These are phyloP conservation scores for Lactarius evosmus DNA, from an alignment of 768 basidiomycete species.

Conservation along the genomic window DNA sequence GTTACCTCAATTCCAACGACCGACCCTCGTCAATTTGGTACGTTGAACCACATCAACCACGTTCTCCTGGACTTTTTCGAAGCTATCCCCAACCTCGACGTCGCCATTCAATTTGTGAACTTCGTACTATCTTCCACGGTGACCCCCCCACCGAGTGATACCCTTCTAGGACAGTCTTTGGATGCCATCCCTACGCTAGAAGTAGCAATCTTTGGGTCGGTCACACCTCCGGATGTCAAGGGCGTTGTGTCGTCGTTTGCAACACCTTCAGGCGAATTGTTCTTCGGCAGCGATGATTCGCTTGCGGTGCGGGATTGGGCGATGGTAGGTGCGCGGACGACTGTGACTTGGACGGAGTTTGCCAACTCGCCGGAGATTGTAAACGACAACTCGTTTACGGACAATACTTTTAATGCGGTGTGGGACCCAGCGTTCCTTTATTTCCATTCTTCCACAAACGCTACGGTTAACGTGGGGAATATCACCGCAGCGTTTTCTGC, in stretches of 20 bases:
- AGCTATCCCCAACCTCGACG: conserved; percentile 45
- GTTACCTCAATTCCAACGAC: conserved; percentile 36
- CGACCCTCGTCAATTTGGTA: conserved; percentile 56
- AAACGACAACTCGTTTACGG: conserved; percentile 45
- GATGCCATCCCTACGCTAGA: conserved; percentile 51
- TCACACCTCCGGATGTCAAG: conserved; percentile 47
- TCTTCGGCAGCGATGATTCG: conserved; percentile 57
- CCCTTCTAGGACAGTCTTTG: conserved; percentile 42
- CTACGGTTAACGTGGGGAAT: conserved; percentile 39
- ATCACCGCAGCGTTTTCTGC: conserved; percentile 44
- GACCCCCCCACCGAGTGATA: conserved; percentile 42
- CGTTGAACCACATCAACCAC: conserved; percentile 51
- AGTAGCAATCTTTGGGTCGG: conserved; percentile 60
- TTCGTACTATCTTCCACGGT: conserved; percentile 44
- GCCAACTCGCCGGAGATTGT: conserved; percentile 50
- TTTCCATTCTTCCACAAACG: conserved; percentile 32
- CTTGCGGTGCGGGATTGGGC: conserved; percentile 52
- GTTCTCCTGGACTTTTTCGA: conserved; percentile 55
- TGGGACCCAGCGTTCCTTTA: conserved; percentile 46
- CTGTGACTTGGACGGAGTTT: conserved; percentile 52
- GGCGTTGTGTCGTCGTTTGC: conserved; percentile 51
- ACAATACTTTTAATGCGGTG: conserved; percentile 45
- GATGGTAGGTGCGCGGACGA: conserved; percentile 39
- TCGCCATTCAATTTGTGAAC: conserved; percentile 47
- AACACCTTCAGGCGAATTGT: conserved; percentile 47